These are phyloP conservation scores for Epichloe brachyelytri DNA, from an alignment of 2,329 filamentous ascomycete genomes.

Conservation along the genomic window DNA sequence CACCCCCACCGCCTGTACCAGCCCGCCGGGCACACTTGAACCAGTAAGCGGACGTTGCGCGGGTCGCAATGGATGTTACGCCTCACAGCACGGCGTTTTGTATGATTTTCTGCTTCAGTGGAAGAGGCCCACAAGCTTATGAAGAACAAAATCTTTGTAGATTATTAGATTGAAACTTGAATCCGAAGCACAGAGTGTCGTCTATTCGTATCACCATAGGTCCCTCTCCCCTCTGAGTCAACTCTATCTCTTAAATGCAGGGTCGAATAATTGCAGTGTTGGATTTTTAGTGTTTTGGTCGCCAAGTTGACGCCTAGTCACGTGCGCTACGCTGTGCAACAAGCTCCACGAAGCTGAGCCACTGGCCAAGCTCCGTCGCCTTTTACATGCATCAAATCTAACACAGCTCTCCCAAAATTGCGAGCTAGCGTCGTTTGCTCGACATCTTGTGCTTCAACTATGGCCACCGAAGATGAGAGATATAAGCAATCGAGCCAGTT, in stretches of 20 bases:
- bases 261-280: too few species aligned
- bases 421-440: not conserved
- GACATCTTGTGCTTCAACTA: conserved; percentile 18
- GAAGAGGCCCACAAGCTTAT: not conserved
- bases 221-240: not conserved
- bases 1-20: conserved; percentile 23
- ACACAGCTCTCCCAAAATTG: not conserved
- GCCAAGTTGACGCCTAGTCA: conserved; percentile 2
- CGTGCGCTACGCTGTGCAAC: conserved; percentile 5
- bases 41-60: conserved; percentile 2
- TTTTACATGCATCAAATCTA: not conserved
- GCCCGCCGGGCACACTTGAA: conserved; percentile 16
- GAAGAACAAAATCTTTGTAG: not conserved
- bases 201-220: not conserved
- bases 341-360: not conserved
- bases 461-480: conserved; percentile 77
- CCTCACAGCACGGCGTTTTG: not conserved
- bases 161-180: not conserved
- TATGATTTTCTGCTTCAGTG: not conserved
- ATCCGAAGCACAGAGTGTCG: not conserved
- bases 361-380: not conserved
- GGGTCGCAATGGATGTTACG: not conserved
- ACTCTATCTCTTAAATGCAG: too few species aligned
- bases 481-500: conserved; percentile 88
- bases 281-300: too few species aligned